Evolutionary conservation across 495 filamentous ascomycete genomes (phyloP).

Genomic region (Talaromyces adpressus): DNA sequence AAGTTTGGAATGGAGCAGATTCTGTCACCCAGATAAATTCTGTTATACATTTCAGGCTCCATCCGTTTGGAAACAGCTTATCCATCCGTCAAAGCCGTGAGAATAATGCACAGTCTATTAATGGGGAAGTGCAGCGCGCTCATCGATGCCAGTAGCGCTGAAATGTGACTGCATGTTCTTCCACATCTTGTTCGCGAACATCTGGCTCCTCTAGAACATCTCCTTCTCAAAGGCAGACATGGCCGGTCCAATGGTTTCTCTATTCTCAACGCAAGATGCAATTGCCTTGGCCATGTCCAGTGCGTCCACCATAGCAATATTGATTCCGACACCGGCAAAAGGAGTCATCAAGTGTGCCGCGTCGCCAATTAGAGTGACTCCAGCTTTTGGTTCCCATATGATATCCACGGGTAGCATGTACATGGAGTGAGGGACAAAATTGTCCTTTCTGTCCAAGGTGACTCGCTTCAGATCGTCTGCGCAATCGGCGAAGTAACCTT

Average conservation of each 20-base stretch:
- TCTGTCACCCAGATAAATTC: background rate
- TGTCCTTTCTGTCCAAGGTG: background rate
- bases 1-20: background rate
- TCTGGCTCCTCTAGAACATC: background rate
- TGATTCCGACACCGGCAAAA: slow-evolving; percentile 54
- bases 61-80: background rate
- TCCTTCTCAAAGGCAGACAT: background rate
- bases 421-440: slow-evolving; percentile 16
- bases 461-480: slow-evolving; percentile 13
- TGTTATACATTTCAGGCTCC: background rate
- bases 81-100: background rate
- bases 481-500: slow-evolving; percentile 13
- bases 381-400: slow-evolving; percentile 29
- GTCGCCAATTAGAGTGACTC: slow-evolving; percentile 50
- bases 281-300: slow-evolving; percentile 15
- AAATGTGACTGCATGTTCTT: slow-evolving; percentile 5
- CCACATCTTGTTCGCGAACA: background rate
- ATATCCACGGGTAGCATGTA: slow-evolving; percentile 48
- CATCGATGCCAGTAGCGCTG: slow-evolving; percentile 1
- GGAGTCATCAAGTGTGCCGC: slow-evolving; percentile 58
- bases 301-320: slow-evolving; percentile 52
- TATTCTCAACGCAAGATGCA: background rate
- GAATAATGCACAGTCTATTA: background rate
- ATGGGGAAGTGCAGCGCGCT: slow-evolving; percentile 1
- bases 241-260: background rate